phyloP scores from a whole-genome alignment of 169 alveolate genomes.

The Plasmodium yoelii region DNA sequence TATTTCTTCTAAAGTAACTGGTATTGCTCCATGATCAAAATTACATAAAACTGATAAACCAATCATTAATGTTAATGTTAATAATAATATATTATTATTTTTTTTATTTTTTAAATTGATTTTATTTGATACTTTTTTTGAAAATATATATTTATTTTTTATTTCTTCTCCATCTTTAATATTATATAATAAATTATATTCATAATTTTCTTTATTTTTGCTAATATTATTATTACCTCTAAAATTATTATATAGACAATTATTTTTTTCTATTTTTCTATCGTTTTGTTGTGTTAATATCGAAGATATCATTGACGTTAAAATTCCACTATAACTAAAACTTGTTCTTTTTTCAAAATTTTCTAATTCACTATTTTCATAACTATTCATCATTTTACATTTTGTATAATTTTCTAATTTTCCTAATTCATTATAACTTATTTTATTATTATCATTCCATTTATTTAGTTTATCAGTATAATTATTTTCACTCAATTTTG shows the following conservation, averaged over 20 bases:
- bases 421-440: background rate
- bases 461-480: too few relatives aligned
- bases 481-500: too few relatives aligned
- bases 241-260: constrained; percentile 25
- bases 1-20: constrained; percentile 81
- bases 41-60: constrained; percentile 75
- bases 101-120: constrained; percentile 3
- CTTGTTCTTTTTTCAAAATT: constrained; percentile 38
- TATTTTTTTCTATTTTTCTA: constrained; percentile 31
- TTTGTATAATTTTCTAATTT: background rate
- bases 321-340: constrained; percentile 51
- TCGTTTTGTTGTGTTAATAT: constrained; percentile 69
- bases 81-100: constrained; percentile 4
- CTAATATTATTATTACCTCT: background rate
- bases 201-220: background rate
- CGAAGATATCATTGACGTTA: constrained; percentile 74
- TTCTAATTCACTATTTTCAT: background rate
- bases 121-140: constrained; percentile 1
- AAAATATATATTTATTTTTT: background rate
- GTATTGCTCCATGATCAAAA: constrained; percentile 84
- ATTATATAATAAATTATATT: constrained; percentile 17
- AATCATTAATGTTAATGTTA: constrained; percentile 62
- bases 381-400: background rate
- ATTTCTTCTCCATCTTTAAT: background rate
- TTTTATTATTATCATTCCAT: background rate